Base-by-base conservation (phyloP, 106 monocot species). In the Platanthera guangdongensis region DNA sequence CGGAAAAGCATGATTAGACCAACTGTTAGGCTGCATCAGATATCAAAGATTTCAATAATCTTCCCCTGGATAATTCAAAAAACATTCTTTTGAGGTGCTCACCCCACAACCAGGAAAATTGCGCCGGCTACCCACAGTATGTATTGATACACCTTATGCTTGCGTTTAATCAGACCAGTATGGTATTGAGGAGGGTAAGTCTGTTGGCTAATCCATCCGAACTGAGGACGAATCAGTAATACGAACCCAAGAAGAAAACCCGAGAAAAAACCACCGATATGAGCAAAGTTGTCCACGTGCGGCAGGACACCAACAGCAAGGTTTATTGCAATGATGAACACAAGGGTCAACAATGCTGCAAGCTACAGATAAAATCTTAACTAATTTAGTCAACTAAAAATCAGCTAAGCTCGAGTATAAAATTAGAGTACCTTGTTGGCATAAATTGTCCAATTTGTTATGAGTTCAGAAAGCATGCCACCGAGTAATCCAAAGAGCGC, bases 381-480 rank as follows among this genome's bases (percentile, higher is more conserved):
- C 12, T 3, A 12, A 32, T 18, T 30, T 30, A 10, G 13, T 30
- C 3, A 65, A 32, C 65, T 32, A 10, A 25, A 8, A 15, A 1
- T 13, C 22, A 68, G 32, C 52, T 13, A 16, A 21, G 16, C 53
- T 82, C 57, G 9, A 71, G 55, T 39, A 47, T 50, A 0, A 62
- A 67, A 28, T 74, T 69, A 8, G 30, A 48, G 16, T 73, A 97
- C 97, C 97, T 97, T 97, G 52, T 94, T 97, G 50, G 85, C 89
- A 82, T 97, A 97, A 50, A 91, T 91, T 48, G 94, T 94, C 97
- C 93, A 97, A 80, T 97, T 97, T 64, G 91, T 92, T 74, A 97
- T 86, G 68, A 97, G 94, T 75, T 97, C 97, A 46, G 97, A 94
- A 68, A 97, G 97, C 93, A 94, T 91, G 75, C 77, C 91, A 12